Conservation (phyloP, 2,329 filamentous ascomycete species). For the Pseudogymnoascus sp. region DNA sequence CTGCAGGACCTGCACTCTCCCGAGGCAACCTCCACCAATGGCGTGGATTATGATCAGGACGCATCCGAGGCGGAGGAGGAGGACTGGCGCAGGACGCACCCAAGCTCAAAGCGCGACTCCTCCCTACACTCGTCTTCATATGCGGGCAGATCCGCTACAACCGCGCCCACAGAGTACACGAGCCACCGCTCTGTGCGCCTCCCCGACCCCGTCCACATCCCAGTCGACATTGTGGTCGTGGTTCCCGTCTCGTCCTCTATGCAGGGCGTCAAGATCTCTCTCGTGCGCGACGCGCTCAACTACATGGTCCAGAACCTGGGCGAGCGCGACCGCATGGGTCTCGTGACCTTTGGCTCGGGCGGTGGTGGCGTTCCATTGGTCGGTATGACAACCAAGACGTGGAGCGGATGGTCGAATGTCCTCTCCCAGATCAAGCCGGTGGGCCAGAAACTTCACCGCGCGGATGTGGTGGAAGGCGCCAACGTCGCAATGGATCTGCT, state of each 20-base stretch:
- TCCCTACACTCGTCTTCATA: conserved; percentile 75
- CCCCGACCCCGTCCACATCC: conserved; percentile 60
- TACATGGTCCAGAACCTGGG: conserved; percentile 88
- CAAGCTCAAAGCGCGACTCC: conserved; percentile 56
- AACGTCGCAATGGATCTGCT: conserved; percentile 97
- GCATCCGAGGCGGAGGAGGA: conserved; percentile 84
- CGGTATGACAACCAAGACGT: conserved; percentile 95
- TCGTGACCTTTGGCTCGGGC: conserved; percentile 94
- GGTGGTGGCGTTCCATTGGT: conserved; percentile 88
- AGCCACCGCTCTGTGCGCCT: conserved; percentile 41
- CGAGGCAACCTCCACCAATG: conserved; percentile 36
- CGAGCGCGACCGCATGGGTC: conserved; percentile 88
- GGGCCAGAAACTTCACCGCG: conserved; percentile 90
- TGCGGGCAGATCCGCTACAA: conserved; percentile 72
- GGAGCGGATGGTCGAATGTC: conserved; percentile 84
- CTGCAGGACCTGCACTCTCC: conserved; percentile 57
- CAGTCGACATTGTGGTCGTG: conserved; percentile 90
- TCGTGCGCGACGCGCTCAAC: conserved; percentile 81
- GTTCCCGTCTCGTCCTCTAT: conserved; percentile 97
- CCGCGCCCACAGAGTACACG: conserved; percentile 87
- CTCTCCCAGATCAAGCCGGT: conserved; percentile 83
- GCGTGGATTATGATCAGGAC: conserved; percentile 64
- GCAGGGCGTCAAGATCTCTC: conserved; percentile 97
- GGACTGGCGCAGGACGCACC: conserved; percentile 59
- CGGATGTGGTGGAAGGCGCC: conserved; percentile 93